Conservation (phyloP, 2,329 filamentous ascomycete genomes). For the Thelonectria discophora region DNA sequence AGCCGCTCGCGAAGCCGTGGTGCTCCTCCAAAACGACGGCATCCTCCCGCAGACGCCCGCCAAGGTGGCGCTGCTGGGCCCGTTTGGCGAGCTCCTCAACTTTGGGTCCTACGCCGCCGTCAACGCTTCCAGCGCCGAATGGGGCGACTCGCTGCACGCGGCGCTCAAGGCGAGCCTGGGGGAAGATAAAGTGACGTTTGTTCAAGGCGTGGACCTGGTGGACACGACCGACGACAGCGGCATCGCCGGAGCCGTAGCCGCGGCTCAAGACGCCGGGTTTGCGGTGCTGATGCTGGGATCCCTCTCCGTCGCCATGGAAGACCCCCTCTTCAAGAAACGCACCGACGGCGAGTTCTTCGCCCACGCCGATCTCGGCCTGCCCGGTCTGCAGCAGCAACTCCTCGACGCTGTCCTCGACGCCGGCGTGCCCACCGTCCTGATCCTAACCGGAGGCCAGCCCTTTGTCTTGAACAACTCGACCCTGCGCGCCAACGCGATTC, state of each 20-base stretch:
- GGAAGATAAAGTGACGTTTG: conserved; percentile 29
- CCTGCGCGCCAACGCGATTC: conserved; percentile 59
- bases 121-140: conserved; percentile 29
- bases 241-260: conserved; percentile 36
- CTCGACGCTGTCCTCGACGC: conserved; percentile 45
- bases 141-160: conserved; percentile 30
- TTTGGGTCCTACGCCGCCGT: conserved; percentile 32
- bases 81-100: conserved; percentile 42
- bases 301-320: conserved; percentile 38
- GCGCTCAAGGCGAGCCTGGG: conserved; percentile 29
- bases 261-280: conserved; percentile 42
- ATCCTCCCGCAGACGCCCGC: conserved; percentile 59
- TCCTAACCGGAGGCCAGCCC: conserved; percentile 44
- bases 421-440: conserved; percentile 43
- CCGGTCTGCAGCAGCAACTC: conserved; percentile 47
- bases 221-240: conserved; percentile 32
- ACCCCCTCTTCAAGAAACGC: conserved; percentile 42
- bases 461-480: conserved; percentile 44
- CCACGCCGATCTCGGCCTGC: conserved; percentile 45
- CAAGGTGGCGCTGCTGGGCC: conserved; percentile 32
- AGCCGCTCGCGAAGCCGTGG: conserved; percentile 48
- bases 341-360: conserved; percentile 47
- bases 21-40: conserved; percentile 71
- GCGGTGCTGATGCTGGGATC: conserved; percentile 46
- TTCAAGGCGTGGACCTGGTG: conserved; percentile 25